Conservation (phyloP, 2,329 filamentous ascomycete species). For the Xylariaceae sp. region DNA sequence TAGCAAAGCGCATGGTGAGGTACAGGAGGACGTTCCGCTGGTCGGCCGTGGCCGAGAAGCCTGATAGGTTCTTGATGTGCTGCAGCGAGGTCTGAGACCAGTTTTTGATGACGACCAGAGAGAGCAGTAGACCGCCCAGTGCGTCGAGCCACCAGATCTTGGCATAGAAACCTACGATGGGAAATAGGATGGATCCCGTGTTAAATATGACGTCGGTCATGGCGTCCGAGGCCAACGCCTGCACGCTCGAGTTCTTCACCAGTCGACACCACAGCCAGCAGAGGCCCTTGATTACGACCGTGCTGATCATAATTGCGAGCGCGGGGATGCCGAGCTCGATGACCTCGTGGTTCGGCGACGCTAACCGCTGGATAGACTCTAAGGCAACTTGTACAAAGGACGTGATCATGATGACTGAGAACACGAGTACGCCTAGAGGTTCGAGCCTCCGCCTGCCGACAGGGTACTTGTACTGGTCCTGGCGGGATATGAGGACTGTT, state of each 20-base stretch:
- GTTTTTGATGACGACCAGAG: constrained; percentile 77
- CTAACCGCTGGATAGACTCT: constrained; percentile 71
- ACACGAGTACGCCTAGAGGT: constrained; percentile 80
- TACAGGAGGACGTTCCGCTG: constrained; percentile 87
- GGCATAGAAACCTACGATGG: constrained; percentile 78
- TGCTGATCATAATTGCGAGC: constrained; percentile 80
- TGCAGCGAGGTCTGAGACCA: constrained; percentile 77
- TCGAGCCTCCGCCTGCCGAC: constrained; percentile 80
- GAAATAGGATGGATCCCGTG: constrained; percentile 85
- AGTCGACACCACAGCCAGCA: constrained; percentile 90
- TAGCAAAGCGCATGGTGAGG: constrained; percentile 91
- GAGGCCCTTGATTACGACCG: constrained; percentile 79
- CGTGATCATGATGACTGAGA: constrained; percentile 86
- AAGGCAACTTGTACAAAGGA: constrained; percentile 81
- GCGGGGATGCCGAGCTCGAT: constrained; percentile 77
- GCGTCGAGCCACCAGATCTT: constrained; percentile 85
- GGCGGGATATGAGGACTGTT: constrained; percentile 74
- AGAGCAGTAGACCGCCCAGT: constrained; percentile 79
- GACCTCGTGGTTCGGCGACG: constrained; percentile 66
- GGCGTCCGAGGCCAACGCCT: constrained; percentile 69
- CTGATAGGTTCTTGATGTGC: constrained; percentile 82
- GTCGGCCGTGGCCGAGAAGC: constrained; percentile 78
- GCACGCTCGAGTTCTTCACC: constrained; percentile 85
- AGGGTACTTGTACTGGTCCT: constrained; percentile 78
- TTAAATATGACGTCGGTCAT: constrained; percentile 88